Percentiles rank a stretch among this genome's conserved stretches.
Conservation (phyloP, 306 rosid species). For the Hylodesmum podocarpum region DNA sequence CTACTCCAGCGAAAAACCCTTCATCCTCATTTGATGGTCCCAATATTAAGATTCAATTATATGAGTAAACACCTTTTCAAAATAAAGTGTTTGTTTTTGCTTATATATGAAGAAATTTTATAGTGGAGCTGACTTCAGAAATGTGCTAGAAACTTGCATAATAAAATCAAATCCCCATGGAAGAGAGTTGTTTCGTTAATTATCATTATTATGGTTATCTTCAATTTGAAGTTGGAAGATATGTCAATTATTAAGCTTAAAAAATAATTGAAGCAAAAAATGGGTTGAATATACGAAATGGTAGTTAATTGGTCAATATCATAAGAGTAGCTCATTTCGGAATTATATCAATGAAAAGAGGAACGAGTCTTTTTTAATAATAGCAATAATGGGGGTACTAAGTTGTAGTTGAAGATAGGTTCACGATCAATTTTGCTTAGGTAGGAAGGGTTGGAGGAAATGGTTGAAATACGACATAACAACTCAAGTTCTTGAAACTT, state of each 20-base stretch:
- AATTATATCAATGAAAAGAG: neutral
- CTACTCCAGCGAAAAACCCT: slow-evolving; percentile 1
- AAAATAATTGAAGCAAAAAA: neutral
- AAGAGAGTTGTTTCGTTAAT: slow-evolving; percentile 14
- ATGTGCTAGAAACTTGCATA: slow-evolving; percentile 14
- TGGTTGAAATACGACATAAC: slow-evolving; percentile 15
- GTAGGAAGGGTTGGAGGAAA: slow-evolving; percentile 27
- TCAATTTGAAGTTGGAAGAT: slow-evolving; percentile 27
- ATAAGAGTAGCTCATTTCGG: neutral
- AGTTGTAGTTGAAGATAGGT: slow-evolving; percentile 13
- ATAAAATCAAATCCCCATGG: slow-evolving; percentile 15
- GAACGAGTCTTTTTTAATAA: slow-evolving; percentile 6
- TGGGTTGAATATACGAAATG: slow-evolving; percentile 8
- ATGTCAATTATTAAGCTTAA: neutral
- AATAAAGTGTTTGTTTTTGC: slow-evolving; percentile 8
- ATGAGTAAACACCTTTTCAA: neutral
- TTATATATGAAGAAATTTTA: slow-evolving; percentile 10
- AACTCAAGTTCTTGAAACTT: slow-evolving; percentile 11
- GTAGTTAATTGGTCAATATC: slow-evolving; percentile 33
- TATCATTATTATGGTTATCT: slow-evolving; percentile 27
- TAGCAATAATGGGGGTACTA: slow-evolving; percentile 2
- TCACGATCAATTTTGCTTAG: slow-evolving; percentile 26
- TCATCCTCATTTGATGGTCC: neutral
- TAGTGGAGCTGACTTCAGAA: slow-evolving; percentile 24
- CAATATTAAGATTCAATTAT: neutral